A percentile compares a stretch with the other conserved stretches of the same genome.
phyloP scores from a whole-genome alignment of 164 flowering plant species.

The Aristolochia contorta region DNA sequence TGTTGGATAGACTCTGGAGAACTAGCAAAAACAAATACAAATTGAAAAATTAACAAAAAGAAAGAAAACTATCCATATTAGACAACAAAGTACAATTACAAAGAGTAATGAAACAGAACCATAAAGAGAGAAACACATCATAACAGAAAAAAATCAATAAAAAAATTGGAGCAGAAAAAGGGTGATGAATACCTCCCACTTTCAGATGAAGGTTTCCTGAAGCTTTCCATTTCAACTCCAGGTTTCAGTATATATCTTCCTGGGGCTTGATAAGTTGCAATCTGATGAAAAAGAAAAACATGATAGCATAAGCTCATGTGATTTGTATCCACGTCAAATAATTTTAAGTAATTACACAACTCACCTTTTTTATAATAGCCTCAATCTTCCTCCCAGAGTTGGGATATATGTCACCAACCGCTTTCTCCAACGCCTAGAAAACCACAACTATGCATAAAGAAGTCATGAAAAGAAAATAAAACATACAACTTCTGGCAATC shows the following conservation, averaged over 20 bases:
- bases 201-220: constrained; percentile 48
- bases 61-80: not conserved
- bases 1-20: constrained; percentile 46
- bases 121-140: not conserved
- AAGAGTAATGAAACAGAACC: not conserved
- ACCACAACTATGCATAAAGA: constrained; percentile 9
- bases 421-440: constrained; percentile 68
- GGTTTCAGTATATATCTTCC: constrained; percentile 68
- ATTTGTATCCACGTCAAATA: not conserved
- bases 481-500: too few species aligned
- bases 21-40: constrained; percentile 24
- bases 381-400: constrained; percentile 53
- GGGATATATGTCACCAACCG: constrained; percentile 60
- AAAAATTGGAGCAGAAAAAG: too few species aligned
- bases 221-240: constrained; percentile 51
- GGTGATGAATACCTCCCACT: constrained; percentile 54
- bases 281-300: constrained; percentile 43
- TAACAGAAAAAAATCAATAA: not conserved
- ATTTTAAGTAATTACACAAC: constrained; percentile 14
- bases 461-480: not conserved
- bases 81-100: not conserved
- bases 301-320: constrained; percentile 9
- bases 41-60: not conserved
- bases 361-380: constrained; percentile 61
- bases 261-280: constrained; percentile 75